Conservation (phyloP, 139 green algal species). For the Eudorina sp. region DNA sequence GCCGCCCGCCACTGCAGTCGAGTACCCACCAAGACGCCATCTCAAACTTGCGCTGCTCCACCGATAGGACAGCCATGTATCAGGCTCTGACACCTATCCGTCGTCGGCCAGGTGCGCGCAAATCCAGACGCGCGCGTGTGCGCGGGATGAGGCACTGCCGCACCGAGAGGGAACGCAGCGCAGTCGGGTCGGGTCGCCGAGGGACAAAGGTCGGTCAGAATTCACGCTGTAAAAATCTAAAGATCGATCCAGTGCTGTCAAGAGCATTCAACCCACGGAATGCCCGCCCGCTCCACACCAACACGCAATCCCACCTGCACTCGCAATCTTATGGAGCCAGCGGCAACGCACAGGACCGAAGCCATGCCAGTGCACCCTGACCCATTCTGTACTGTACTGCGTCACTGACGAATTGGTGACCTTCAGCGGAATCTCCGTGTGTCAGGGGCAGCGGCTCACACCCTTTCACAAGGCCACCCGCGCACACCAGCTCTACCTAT, state of each 20-base stretch:
- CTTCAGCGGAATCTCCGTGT: background rate
- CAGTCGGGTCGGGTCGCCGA: too few relatives aligned
- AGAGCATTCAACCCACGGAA: background rate
- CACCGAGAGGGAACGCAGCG: too few relatives aligned
- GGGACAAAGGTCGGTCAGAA: too few relatives aligned
- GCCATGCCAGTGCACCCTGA: background rate
- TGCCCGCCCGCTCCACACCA: constrained; percentile 22
- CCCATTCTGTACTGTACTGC: background rate
- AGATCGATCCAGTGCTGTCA: background rate
- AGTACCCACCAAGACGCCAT: too few relatives aligned
- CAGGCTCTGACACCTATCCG: too few relatives aligned
- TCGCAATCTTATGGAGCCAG: constrained; percentile 10
- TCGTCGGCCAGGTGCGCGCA: too few relatives aligned
- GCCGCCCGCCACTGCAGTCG: background rate
- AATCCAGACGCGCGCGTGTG: too few relatives aligned
- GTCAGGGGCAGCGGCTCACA: background rate
- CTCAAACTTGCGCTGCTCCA: too few relatives aligned
- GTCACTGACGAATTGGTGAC: constrained; percentile 1
- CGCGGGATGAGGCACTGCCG: too few relatives aligned
- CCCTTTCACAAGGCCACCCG: too few relatives aligned
- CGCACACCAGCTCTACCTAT: constrained; percentile 22
- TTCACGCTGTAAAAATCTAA: too few relatives aligned
- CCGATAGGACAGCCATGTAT: too few relatives aligned
- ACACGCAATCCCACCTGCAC: constrained; percentile 8
- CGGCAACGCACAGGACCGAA: background rate